Evolutionary conservation across 169 alveolate genomes (phyloP).

Genomic region (Ichthyophthirius multifiliis): DNA sequence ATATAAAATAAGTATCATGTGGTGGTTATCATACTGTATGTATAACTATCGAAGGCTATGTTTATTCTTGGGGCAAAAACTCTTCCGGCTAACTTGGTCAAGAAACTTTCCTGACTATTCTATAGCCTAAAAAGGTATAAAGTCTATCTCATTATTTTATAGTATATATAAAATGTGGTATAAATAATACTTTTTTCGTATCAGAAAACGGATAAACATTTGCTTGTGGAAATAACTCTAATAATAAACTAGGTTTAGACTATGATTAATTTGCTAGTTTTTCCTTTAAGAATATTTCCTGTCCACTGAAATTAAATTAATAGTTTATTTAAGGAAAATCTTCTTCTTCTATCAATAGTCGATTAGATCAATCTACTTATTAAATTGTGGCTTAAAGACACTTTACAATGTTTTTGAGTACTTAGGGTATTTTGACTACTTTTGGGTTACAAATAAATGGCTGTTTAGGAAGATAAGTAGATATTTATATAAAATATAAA

Average conservation of each 20-base stretch:
- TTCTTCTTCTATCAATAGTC: constrained; percentile 12
- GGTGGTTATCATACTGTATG: constrained; percentile 39
- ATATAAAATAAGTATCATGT: constrained; percentile 26
- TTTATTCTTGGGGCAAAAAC: constrained; percentile 22
- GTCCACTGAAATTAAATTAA: constrained; percentile 4
- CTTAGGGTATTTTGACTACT: neutral
- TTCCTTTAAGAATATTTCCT: neutral
- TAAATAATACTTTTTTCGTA: constrained; percentile 16
- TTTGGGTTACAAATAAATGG: neutral
- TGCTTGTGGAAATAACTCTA: constrained; percentile 30
- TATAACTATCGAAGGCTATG: constrained; percentile 30
- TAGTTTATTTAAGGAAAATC: neutral
- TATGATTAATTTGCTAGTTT: neutral
- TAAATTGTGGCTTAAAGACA: constrained; percentile 9
- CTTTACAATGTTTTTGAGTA: neutral
- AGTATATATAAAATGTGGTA: constrained; percentile 21
- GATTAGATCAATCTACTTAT: constrained; percentile 14
- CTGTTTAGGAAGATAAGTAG: neutral
- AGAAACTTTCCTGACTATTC: neutral
- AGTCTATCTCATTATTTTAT: constrained; percentile 12
- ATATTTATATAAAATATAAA: neutral
- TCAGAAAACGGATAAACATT: constrained; percentile 14
- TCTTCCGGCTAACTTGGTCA: constrained; percentile 22
- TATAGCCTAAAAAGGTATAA: neutral
- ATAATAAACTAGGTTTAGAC: constrained; percentile 21